Base-by-base conservation (phyloP, 371 early-diverging fungal species). In the Blakeslea trispora region DNA sequence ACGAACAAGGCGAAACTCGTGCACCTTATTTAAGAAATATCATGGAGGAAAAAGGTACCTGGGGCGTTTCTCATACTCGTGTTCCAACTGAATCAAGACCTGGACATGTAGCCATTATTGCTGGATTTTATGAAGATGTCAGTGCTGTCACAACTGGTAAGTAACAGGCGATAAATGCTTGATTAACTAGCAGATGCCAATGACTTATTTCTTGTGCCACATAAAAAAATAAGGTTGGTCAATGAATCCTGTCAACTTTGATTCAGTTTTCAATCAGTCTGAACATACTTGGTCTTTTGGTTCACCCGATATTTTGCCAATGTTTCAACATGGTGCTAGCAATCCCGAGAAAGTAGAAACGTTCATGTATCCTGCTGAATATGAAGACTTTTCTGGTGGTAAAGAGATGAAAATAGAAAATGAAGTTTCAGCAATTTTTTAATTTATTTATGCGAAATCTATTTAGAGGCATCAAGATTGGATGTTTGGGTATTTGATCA, bases 31-130 rank as follows among this genome's bases (percentile, higher is more conserved):
- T 97, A 57, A 77, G 85, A 19, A 55, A 71, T 18, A 72, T 90
- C 24, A 76, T 91, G 34, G 60, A 76, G 45, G 71, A 75, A 6
- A 59, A 83, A 42, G 96, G 92, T 13, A 75, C 87, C 3, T 95
- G 91, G 91, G 98, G 98, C 21, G 87, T 96, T 6, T 94, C 94
- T 39, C 95, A 96, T 66, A 96, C 96, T 2, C 88, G 93, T 32
- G 96, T 96, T n/a, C 98, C 98, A 14, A 97, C 98, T 18, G 98
- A 97, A 76, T 92, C 94, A 35, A 82, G 98, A n/a, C 98, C 98
- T 28, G 97, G 98, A 1, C 98, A 97, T 65, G 96, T 97, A 4
- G 96, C 98, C 21, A 82, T 96, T 34, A 94, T 97, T 71, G 96
- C 95, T 31, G 98, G 98, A 1, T 94, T 97, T 66, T 96, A 96